These are phyloP conservation scores for Arthrinium phaeospermum DNA, from an alignment of 2,329 filamentous ascomycete genomes.

Conservation along the genomic window DNA sequence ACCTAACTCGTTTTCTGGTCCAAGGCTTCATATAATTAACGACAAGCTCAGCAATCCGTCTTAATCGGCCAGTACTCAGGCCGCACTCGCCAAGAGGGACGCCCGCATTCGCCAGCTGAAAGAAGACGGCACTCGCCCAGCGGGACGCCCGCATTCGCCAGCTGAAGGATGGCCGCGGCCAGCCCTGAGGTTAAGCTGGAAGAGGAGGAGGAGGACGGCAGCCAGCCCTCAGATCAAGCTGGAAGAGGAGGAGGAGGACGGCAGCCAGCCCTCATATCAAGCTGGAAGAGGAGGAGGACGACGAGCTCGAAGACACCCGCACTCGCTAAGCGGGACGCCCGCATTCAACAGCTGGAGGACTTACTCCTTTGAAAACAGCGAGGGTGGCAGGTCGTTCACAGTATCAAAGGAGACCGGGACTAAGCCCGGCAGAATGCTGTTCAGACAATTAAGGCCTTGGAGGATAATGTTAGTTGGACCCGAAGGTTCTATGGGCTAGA, in stretches of 20 bases:
- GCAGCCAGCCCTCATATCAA: too few relatives aligned
- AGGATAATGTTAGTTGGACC: not conserved
- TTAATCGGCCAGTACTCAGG: not conserved
- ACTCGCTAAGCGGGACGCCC: constrained; percentile 1
- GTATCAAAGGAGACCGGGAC: constrained; percentile 14
- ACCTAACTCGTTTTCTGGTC: too few relatives aligned
- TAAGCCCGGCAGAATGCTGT: not conserved
- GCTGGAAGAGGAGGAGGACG: too few relatives aligned
- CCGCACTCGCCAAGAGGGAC: not conserved
- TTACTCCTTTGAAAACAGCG: not conserved
- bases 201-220: too few relatives aligned
- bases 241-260: too few relatives aligned
- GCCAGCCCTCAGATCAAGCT: too few relatives aligned
- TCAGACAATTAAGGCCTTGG: not conserved
- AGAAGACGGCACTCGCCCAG: not conserved
- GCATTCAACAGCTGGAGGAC: constrained; percentile 17
- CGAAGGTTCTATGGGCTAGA: not conserved
- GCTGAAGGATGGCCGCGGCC: too few relatives aligned
- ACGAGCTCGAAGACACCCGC: too few relatives aligned
- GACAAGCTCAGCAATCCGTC: too few relatives aligned
- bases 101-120: constrained; percentile 19
- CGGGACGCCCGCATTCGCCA: constrained; percentile 16
- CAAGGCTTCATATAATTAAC: too few relatives aligned
- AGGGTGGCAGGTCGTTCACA: constrained; percentile 18
- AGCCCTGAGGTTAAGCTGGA: too few relatives aligned